Evolutionary conservation across 1,139 yeast genomes (phyloP).

Genomic region (Magnusiomyces suaveolens): DNA sequence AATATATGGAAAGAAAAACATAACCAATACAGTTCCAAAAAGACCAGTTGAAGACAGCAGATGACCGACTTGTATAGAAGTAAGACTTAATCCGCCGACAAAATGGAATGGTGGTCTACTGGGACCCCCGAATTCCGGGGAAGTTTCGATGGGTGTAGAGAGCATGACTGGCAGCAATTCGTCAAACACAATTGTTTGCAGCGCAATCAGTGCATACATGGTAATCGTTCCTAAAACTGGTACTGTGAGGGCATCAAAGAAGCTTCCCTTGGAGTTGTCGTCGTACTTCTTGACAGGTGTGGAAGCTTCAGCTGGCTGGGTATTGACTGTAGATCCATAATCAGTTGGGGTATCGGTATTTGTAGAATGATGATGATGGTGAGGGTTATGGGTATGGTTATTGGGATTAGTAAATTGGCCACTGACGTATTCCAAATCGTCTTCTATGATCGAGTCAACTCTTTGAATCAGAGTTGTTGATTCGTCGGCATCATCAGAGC

Average conservation of each 20-base stretch:
- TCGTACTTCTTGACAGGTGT: neutral
- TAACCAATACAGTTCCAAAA: slow-evolving; percentile 44
- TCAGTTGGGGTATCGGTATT: neutral
- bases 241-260: slow-evolving; percentile 1
- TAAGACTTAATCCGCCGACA: slow-evolving; percentile 42
- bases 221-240: slow-evolving; percentile 21
- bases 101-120: slow-evolving; percentile 42
- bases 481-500: neutral
- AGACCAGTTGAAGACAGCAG: slow-evolving; percentile 49
- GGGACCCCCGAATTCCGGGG: slow-evolving; percentile 11
- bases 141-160: slow-evolving; percentile 38
- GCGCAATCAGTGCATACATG: slow-evolving; percentile 34
- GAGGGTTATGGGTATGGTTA: slow-evolving; percentile 1
- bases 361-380: neutral
- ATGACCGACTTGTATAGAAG: slow-evolving; percentile 43
- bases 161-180: slow-evolving; percentile 54
- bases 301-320: neutral
- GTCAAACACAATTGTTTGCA: slow-evolving; percentile 46
- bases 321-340: neutral
- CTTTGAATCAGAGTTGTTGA: neutral
- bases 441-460: slow-evolving; percentile 1
- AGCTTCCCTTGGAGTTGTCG: neutral
- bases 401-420: neutral
- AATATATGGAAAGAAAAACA: slow-evolving; percentile 45
- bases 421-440: slow-evolving; percentile 4